Evolutionary conservation across 345 rosid species (phyloP).

Genomic region (Crucihimalaya himalaica): DNA sequence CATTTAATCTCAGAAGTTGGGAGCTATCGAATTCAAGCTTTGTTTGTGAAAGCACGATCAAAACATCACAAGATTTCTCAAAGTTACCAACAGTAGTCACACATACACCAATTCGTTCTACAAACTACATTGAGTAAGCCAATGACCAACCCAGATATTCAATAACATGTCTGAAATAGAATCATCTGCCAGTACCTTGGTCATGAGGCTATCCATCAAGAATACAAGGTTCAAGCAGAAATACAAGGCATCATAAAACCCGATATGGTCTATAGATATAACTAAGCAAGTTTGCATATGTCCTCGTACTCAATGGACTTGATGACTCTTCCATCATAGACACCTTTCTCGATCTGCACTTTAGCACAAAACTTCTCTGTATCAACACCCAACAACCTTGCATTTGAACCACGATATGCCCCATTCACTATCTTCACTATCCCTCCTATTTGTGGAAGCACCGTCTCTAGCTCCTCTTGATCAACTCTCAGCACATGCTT

Average conservation of each 20-base stretch:
- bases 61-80: slow-evolving; percentile 4
- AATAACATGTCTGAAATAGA: slow-evolving; percentile 11
- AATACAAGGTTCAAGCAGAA: slow-evolving; percentile 6
- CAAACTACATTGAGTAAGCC: neutral
- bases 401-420: slow-evolving; percentile 78
- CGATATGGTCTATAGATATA: slow-evolving; percentile 23
- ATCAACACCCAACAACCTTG: slow-evolving; percentile 76
- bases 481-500: slow-evolving; percentile 85
- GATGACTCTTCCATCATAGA: slow-evolving; percentile 86
- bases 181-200: slow-evolving; percentile 1
- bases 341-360: slow-evolving; percentile 91
- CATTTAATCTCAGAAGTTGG: no score
- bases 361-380: slow-evolving; percentile 80
- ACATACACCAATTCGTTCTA: no score
- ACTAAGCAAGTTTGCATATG: slow-evolving; percentile 70
- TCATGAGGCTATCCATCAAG: slow-evolving; percentile 7
- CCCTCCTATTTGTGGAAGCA: slow-evolving; percentile 85
- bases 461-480: slow-evolving; percentile 97
- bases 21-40: neutral
- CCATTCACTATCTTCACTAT: slow-evolving; percentile 86
- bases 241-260: neutral
- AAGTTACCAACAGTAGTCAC: neutral
- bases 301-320: slow-evolving; percentile 88
- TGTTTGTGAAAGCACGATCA: neutral
- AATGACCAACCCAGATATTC: slow-evolving; percentile 1